Conservation (phyloP, 2,329 filamentous ascomycete species). For the Leptosphaerulina australis region DNA sequence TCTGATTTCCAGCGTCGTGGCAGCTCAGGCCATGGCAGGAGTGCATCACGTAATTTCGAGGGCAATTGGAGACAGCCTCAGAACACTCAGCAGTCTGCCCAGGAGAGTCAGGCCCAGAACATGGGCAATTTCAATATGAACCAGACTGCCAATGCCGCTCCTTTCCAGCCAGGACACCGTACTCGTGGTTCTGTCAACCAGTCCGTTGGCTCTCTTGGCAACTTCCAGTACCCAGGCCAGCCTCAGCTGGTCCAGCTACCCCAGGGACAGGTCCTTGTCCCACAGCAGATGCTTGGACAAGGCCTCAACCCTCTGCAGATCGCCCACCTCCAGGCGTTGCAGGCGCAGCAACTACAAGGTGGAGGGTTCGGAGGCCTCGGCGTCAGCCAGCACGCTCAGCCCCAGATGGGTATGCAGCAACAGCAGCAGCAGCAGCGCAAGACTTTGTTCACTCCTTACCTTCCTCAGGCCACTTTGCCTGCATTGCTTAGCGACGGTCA, state of each 20-base stretch:
- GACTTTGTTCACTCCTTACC: conserved; percentile 96
- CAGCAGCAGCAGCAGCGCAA: conserved; percentile 98
- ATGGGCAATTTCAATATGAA: conserved; percentile 71
- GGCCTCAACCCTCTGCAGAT: conserved; percentile 87
- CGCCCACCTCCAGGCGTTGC: conserved; percentile 87
- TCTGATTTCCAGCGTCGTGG: conserved; percentile 76
- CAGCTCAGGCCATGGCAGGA: conserved; percentile 79
- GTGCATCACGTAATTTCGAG: conserved; percentile 91
- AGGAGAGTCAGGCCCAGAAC: conserved; percentile 53
- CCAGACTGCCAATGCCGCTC: conserved; percentile 70
- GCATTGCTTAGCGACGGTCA: conserved; percentile 89
- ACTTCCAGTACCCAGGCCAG: conserved; percentile 88
- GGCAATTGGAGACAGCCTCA: conserved; percentile 94
- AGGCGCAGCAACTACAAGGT: conserved; percentile 82
- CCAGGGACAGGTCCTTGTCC: conserved; percentile 80
- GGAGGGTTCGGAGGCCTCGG: conserved; percentile 70
- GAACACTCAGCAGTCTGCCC: conserved; percentile 58
- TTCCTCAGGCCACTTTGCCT: conserved; percentile 91
- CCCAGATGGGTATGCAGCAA: conserved; percentile 67
- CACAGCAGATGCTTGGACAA: conserved; percentile 86
- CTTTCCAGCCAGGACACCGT: conserved; percentile 93
- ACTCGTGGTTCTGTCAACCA: conserved; percentile 81
- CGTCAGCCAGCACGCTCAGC: conserved; percentile 74
- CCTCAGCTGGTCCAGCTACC: conserved; percentile 86
- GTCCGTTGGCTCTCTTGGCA: conserved; percentile 80